Base-by-base conservation (phyloP, 257 asterid genomes). In the Perilla frutescens region DNA sequence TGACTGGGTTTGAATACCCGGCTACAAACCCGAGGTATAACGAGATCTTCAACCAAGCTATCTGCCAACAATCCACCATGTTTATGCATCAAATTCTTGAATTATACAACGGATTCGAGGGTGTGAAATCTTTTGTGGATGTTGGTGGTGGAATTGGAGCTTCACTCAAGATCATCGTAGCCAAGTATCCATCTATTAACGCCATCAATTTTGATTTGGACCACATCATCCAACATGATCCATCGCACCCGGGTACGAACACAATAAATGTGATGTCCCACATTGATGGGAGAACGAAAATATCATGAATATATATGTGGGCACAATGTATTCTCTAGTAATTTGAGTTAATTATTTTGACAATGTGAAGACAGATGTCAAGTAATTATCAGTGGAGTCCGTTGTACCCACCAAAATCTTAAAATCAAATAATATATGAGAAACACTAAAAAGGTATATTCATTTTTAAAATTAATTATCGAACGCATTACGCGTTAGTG, bases 141-240 rank as follows among this genome's bases (percentile, higher is more conserved):
- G 92, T 87, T 26, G 92, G 89, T 11, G 89, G 92, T 0, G 92
- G 89, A 43, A 67, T 14, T 0, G 89, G 91, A 3, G 71, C 84
- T 2, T 44, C 82, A 1, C 78, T 83, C 4, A 69, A 63, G 5
- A 62, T 76, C 72, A 81, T 87, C 47, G 7, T 67, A 1, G 64
- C 86, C 47, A 79, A 70, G 53, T 74, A 82, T 62, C 89, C 86
- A 0, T 49, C 64, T 3, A 77, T 86, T 10, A 73, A 66, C 44
- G 90, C 80, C 62, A 79, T 83, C 40, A 87, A 87, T 44, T 87
- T 82, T 34, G 91, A 87, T 14, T 68, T 57, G 49, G 83, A 90
- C 10, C 91, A 86, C n/a, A 91, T 88, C 15, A 77, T 84, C 1
- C 68, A 76, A 32, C 73, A 70, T 59, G 90, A 89, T 37, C 83